These are phyloP conservation scores for Stygiomarasmius scandens DNA, from an alignment of 1,284 basidiomycete species.

Conservation along the genomic window DNA sequence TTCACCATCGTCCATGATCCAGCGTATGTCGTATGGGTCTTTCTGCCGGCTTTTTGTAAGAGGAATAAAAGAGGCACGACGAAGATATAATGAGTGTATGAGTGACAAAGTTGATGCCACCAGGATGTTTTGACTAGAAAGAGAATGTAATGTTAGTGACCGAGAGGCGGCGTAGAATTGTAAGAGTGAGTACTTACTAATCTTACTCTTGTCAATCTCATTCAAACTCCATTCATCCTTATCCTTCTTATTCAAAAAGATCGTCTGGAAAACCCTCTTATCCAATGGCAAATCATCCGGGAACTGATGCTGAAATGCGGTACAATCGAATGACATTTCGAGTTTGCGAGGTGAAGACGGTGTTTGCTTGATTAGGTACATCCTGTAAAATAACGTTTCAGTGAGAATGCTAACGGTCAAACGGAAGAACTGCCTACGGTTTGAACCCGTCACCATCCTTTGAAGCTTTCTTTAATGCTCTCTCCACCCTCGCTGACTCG, in stretches of 20 bases:
- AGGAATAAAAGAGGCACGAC: constrained; percentile 19
- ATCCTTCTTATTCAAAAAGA: constrained; percentile 20
- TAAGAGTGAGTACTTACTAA: constrained; percentile 11
- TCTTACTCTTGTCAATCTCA: constrained; percentile 17
- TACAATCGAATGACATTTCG: constrained; percentile 43
- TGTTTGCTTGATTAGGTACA: constrained; percentile 44
- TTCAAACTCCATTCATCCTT: constrained; percentile 18
- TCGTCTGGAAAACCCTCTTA: constrained; percentile 19
- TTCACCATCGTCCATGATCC: constrained; percentile 23
- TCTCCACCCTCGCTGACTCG: constrained; percentile 12
- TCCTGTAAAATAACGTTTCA: constrained; percentile 14
- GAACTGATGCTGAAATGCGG: constrained; percentile 20
- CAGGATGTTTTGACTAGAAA: constrained; percentile 13
- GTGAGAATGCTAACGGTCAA: neutral
- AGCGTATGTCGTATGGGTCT: constrained; percentile 13
- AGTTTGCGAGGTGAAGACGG: constrained; percentile 38
- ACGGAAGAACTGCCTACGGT: constrained; percentile 11
- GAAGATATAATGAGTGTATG: constrained; percentile 20
- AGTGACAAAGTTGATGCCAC: constrained; percentile 22
- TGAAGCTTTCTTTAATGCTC: constrained; percentile 13
- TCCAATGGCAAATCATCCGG: constrained; percentile 14
- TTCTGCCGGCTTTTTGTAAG: constrained; percentile 12
- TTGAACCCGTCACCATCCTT: neutral
- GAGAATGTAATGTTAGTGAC: neutral
- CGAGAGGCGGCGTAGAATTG: neutral